Conservation (phyloP, 2,329 filamentous ascomycete species). For the Botrytis byssoidea region DNA sequence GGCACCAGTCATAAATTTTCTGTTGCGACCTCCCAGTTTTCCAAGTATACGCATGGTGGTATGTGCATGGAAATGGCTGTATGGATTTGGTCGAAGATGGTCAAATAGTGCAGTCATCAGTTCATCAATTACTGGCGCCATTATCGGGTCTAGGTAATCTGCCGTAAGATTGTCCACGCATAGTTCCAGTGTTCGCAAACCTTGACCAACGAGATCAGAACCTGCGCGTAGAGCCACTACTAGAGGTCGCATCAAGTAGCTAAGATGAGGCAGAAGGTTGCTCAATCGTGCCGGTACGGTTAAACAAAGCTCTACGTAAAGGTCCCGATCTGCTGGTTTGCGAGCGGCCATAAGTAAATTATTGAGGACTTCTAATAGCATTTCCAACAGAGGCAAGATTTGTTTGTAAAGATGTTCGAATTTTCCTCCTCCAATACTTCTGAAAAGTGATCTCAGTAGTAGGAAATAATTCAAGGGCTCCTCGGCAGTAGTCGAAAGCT, state of each 20-base stretch:
- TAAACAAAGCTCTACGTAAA: conserved; percentile 95
- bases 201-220: conserved; percentile 91
- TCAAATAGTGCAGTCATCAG: conserved; percentile 97
- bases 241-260: conserved; percentile 93
- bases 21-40: conserved; percentile 90
- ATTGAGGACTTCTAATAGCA: conserved; percentile 96
- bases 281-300: conserved; percentile 93
- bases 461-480: conserved; percentile 99
- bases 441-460: conserved; percentile 84
- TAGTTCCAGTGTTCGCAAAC: conserved; percentile 86
- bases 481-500: conserved; percentile 90
- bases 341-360: conserved; percentile 87
- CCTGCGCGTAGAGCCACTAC: conserved; percentile 93
- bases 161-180: conserved; percentile 98
- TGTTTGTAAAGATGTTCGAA: conserved; percentile 99
- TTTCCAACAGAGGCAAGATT: conserved; percentile 91
- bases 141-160: conserved; percentile 96
- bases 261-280: conserved; percentile 91
- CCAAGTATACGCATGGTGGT: conserved; percentile 97
- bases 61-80: conserved; percentile 96
- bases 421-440: conserved; percentile 93
- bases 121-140: conserved; percentile 98
- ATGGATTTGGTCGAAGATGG: conserved; percentile 87
- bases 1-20: conserved; percentile 91
- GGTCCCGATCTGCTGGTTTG: conserved; percentile 84